Evolutionary conservation across 371 early-diverging fungal genomes (phyloP), one percentile per base, ranked within the genome.

Genomic region (Vairimorpha necatrix): DNA sequence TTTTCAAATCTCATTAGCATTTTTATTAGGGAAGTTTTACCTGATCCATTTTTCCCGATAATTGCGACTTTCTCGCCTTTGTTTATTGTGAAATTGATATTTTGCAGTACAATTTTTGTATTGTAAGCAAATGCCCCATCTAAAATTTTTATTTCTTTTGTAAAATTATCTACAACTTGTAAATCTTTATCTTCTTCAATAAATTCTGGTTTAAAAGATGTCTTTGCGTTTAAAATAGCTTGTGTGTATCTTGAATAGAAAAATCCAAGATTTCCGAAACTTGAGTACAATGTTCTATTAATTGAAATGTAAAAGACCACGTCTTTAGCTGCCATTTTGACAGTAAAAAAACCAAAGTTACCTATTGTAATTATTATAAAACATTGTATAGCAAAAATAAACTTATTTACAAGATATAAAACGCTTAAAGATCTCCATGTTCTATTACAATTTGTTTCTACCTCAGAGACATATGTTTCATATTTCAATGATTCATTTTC

Each of bases 1-100:
- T 93, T 92, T 79, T 92, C 92, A 83, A 94, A 94, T 60, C 76
- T 76, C 28, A 84, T 70, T 24, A 85, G 30, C 18, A 78, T 67
- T 28, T 75, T 77, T 0, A 85, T 48, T 22, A 86, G 61, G 9
- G 84, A 82, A 16, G 75, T 73, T 65, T 86, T 86, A 62, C 85
- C 85, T 9, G 56, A 20, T 18, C 86, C 85, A 74, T 77, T 83
- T 26, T 54, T 50, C 28, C 85, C 33, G 91, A 90, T 86, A 90
- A 93, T 36, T 92, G 87, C 33, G 91, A 88, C n/a, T 68, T 83
- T 85, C 24, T 85, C 85, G 28, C 83, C 83, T 66, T 76, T 73
- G 2, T 66, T 56, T 24, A 84, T 72, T 16, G 9, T 26, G 78
- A 85, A 82, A 58, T 69, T 79, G 13, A 79, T 36, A 63, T 78